Evolutionary conservation across 257 asterid genomes (phyloP).

Genomic region (Paraleonurus japonicus): DNA sequence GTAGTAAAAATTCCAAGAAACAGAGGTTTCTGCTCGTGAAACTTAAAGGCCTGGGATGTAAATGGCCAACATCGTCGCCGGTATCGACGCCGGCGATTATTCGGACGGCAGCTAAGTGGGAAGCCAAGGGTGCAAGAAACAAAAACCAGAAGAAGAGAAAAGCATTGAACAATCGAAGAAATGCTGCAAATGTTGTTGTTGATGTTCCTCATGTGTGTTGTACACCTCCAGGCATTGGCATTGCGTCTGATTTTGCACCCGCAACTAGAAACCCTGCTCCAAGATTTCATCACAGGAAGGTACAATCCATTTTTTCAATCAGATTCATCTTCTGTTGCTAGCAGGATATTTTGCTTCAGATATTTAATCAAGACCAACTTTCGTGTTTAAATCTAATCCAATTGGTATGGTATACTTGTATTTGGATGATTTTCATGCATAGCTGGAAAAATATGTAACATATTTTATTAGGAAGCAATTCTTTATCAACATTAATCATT

Average conservation of each 20-base stretch:
- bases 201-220: constrained; percentile 55
- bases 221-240: constrained; percentile 63
- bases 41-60: constrained; percentile 51
- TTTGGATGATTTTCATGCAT: background rate
- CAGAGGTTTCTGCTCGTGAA: constrained; percentile 27
- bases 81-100: constrained; percentile 29
- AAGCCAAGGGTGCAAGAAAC: constrained; percentile 23
- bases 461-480: background rate
- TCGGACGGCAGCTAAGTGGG: constrained; percentile 36
- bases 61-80: constrained; percentile 27
- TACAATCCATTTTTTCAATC: background rate
- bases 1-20: constrained; percentile 28
- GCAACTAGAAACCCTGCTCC: constrained; percentile 28
- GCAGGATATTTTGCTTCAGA: no score
- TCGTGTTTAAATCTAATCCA: background rate
- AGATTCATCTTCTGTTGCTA: background rate
- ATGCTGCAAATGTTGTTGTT: constrained; percentile 36
- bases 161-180: constrained; percentile 22
- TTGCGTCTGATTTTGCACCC: constrained; percentile 53
- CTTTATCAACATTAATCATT: background rate
- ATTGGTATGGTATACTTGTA: background rate
- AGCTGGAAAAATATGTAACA: background rate
- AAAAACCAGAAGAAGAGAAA: constrained; percentile 29
- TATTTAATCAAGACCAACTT: no score
- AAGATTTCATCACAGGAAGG: constrained; percentile 40